A percentile compares a stretch with the other conserved stretches of the same genome.
Conservation (phyloP, 2,329 filamentous ascomycete genomes). For the Sclerotinia nivalis region DNA sequence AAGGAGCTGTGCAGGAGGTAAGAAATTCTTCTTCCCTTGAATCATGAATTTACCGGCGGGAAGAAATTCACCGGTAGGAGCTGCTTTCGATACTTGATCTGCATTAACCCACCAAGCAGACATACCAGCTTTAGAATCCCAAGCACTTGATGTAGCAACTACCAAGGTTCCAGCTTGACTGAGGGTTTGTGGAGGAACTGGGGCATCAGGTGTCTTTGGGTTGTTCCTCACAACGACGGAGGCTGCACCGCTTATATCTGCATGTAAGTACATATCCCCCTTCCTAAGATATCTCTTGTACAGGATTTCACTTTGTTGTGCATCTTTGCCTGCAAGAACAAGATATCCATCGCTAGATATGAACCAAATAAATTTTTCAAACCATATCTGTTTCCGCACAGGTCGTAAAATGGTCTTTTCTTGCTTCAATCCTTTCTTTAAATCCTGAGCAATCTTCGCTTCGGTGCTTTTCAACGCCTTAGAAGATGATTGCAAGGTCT, state of each 20-base stretch:
- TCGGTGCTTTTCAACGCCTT: conserved; percentile 87
- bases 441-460: conserved; percentile 79
- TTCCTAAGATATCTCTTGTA: conserved; percentile 84
- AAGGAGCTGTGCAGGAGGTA: conserved; percentile 83
- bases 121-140: conserved; percentile 96
- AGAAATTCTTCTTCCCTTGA: conserved; percentile 83
- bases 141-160: conserved; percentile 83
- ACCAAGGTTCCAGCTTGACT: conserved; percentile 85
- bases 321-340: conserved; percentile 84
- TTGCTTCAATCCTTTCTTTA: conserved; percentile 86
- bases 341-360: conserved; percentile 94
- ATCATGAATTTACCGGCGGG: conserved; percentile 77
- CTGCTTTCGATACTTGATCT: conserved; percentile 86
- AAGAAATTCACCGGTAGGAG: conserved; percentile 76
- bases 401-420: conserved; percentile 86
- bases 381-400: conserved; percentile 85
- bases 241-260: conserved; percentile 80
- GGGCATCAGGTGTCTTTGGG: conserved; percentile 71
- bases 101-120: conserved; percentile 93
- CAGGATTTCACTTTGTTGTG: conserved; percentile 87
- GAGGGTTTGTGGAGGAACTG: conserved; percentile 87
- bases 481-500: conserved; percentile 77
- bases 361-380: conserved; percentile 96
- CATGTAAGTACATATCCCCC: conserved; percentile 89
- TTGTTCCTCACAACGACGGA: conserved; percentile 92